Evolutionary conservation across 179 eudicot species (phyloP).

Genomic region (Pouteria campechiana): DNA sequence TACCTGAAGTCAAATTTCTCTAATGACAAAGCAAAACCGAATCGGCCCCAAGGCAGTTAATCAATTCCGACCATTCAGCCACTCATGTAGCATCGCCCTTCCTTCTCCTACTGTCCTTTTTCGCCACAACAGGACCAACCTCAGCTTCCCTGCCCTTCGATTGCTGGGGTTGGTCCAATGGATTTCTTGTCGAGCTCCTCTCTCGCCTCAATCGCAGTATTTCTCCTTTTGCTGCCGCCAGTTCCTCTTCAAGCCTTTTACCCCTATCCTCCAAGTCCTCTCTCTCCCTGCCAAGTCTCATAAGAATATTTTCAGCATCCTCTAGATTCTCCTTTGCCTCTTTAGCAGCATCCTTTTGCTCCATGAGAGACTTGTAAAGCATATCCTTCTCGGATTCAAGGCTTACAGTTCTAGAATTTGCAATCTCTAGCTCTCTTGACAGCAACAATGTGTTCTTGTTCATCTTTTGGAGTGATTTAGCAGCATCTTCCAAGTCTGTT

Average conservation of each 20-base stretch:
- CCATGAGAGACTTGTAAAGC: conserved; percentile 28
- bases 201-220: conserved; percentile 47
- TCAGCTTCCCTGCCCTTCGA: too few relatives aligned
- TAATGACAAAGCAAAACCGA: too few relatives aligned
- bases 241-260: conserved; percentile 52
- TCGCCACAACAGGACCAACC: too few relatives aligned
- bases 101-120: too few relatives aligned
- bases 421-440: conserved; percentile 46
- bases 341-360: conserved; percentile 32
- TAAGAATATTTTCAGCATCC: conserved; percentile 50
- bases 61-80: too few relatives aligned
- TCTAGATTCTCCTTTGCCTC: conserved; percentile 54
- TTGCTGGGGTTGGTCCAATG: too few relatives aligned
- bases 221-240: conserved; percentile 77
- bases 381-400: conserved; percentile 53
- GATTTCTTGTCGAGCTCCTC: conserved; percentile 23
- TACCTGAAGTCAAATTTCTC: too few relatives aligned
- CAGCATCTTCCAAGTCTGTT: conserved; percentile 48
- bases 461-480: conserved; percentile 61
- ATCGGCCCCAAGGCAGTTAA: too few relatives aligned
- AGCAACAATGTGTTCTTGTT: conserved; percentile 27
- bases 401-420: conserved; percentile 26
- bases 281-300: conserved; percentile 57
- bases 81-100: too few relatives aligned
- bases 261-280: conserved; percentile 38